phyloP scores from a whole-genome alignment of 768 basidiomycete species.

The Galerina marginata region DNA sequence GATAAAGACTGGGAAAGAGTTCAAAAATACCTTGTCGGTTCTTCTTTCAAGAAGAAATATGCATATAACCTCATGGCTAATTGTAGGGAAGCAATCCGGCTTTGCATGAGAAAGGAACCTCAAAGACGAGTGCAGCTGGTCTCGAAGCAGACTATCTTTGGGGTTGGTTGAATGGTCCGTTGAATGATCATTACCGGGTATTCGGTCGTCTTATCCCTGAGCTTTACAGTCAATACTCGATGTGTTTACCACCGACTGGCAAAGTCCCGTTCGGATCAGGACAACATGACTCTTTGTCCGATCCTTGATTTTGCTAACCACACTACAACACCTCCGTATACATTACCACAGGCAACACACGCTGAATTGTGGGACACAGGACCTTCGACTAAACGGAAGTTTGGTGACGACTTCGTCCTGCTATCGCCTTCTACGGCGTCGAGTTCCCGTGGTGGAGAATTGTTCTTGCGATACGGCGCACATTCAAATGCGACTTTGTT shows the following conservation, averaged over 20 bases:
- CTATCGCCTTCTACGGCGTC: constrained; percentile 48
- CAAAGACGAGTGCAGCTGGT: constrained; percentile 20
- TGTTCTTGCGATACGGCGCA: constrained; percentile 79
- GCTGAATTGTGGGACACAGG: constrained; percentile 42
- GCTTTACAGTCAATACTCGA: constrained; percentile 81
- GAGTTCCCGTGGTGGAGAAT: constrained; percentile 61
- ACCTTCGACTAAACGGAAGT: constrained; percentile 32
- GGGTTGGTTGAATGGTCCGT: constrained; percentile 90
- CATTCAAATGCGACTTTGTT: constrained; percentile 82
- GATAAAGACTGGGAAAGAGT: constrained; percentile 63
- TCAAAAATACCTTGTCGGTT: constrained; percentile 57
- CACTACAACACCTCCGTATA: constrained; percentile 43
- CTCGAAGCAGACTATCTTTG: constrained; percentile 67
- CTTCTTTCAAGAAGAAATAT: not conserved
- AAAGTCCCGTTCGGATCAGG: constrained; percentile 52
- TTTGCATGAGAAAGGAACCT: not conserved
- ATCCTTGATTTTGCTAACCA: constrained; percentile 94
- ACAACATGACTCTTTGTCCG: constrained; percentile 89
- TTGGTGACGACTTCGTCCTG: constrained; percentile 55
- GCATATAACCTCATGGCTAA: constrained; percentile 3
- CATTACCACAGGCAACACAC: constrained; percentile 45
- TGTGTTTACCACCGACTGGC: constrained; percentile 77
- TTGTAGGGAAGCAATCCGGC: constrained; percentile 22
- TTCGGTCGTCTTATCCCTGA: not conserved
- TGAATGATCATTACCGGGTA: constrained; percentile 1